Conservation (phyloP, 371 early-diverging fungal genomes). For the Rhizomucor miehei region DNA sequence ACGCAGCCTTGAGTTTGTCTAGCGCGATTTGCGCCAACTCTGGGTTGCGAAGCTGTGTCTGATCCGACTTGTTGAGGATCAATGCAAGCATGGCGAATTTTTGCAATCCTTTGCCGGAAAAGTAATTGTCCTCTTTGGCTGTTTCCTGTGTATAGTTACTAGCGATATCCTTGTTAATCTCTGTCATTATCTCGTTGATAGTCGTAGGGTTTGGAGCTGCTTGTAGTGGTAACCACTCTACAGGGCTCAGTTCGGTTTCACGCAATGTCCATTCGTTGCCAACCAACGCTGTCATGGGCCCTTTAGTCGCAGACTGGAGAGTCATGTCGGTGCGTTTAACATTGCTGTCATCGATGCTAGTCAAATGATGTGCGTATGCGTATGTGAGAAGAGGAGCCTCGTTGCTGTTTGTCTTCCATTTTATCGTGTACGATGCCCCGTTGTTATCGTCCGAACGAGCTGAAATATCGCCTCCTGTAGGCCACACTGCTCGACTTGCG, state of each 20-base stretch:
- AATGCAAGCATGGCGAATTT: constrained; percentile 64
- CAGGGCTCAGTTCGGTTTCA: constrained; percentile 36
- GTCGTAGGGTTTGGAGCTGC: constrained; percentile 32
- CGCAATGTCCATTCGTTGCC: constrained; percentile 59
- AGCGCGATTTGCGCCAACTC: constrained; percentile 37
- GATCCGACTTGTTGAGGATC: constrained; percentile 44
- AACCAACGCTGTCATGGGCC: constrained; percentile 60
- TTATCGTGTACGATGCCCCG: constrained; percentile 37
- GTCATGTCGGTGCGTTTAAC: constrained; percentile 16
- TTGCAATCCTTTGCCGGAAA: constrained; percentile 73
- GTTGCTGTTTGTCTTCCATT: constrained; percentile 32
- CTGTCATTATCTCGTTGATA: constrained; percentile 30
- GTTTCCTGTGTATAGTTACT: constrained; percentile 40
- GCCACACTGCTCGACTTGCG: constrained; percentile 44
- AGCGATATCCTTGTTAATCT: constrained; percentile 38
- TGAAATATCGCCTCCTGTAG: constrained; percentile 35
- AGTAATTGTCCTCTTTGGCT: constrained; percentile 58
- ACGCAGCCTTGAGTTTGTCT: constrained; percentile 39
- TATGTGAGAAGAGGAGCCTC: constrained; percentile 27
- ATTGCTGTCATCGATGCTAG: constrained; percentile 23
- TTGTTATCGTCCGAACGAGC: constrained; percentile 5
- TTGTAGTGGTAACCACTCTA: constrained; percentile 36
- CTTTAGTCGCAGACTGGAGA: constrained; percentile 58
- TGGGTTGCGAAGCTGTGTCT: constrained; percentile 41
- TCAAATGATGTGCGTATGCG: constrained; percentile 59